Evolutionary conservation across 2,329 filamentous ascomycete species (phyloP).

Genomic region (Dothidotthia symphoricarpi): DNA sequence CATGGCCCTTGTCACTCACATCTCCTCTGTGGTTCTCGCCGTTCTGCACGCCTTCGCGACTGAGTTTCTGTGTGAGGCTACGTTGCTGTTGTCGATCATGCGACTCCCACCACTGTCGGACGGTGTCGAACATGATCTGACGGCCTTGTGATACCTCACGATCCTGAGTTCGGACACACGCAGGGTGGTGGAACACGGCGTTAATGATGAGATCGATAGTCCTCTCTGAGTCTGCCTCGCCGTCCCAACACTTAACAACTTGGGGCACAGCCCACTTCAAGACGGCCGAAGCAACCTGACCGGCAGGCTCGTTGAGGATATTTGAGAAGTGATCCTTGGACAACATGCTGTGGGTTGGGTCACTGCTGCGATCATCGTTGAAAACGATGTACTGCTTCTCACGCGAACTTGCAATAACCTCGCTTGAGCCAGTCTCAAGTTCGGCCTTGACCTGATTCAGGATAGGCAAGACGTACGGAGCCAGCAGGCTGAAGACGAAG

Average conservation of each 20-base stretch:
- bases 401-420: conserved; percentile 82
- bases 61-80: conserved; percentile 71
- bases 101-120: conserved; percentile 78
- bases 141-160: conserved; percentile 68
- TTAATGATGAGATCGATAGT: conserved; percentile 74
- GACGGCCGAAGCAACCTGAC: conserved; percentile 74
- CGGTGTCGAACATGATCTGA: conserved; percentile 71
- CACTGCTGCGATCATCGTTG: conserved; percentile 68
- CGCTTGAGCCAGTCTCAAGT: conserved; percentile 78
- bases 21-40: conserved; percentile 86
- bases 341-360: conserved; percentile 93
- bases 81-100: conserved; percentile 63
- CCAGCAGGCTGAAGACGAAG: conserved; percentile 89
- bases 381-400: conserved; percentile 87
- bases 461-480: conserved; percentile 82
- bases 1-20: conserved; percentile 79
- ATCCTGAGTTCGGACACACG: conserved; percentile 67
- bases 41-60: conserved; percentile 70
- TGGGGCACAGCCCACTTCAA: conserved; percentile 86
- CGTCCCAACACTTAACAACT: conserved; percentile 82
- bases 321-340: conserved; percentile 96
- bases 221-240: conserved; percentile 70
- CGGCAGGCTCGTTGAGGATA: conserved; percentile 82
- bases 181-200: conserved; percentile 86
- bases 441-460: conserved; percentile 84